Base-by-base conservation (phyloP, 495 filamentous ascomycete genomes). In the Annulohypoxylon nitens region DNA sequence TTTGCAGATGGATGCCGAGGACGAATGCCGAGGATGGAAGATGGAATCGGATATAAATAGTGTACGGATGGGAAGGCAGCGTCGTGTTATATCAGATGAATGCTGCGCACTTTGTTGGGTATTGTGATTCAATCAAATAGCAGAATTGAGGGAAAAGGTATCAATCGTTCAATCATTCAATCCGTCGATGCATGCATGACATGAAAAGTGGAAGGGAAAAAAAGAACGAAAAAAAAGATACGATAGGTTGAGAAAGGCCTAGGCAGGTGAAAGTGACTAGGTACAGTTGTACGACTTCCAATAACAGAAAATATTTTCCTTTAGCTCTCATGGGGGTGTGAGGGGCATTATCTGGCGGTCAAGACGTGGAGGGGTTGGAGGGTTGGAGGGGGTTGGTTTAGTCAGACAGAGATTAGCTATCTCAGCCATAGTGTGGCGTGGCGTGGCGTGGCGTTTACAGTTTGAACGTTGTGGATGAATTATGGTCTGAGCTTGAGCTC, bases 141-240 rank as follows among this genome's bases (percentile, higher is more conserved):
- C 67, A 67, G 63, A 74, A 67, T 70, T 74, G 59, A 61, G 12
- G 59, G 34, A 3, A 47, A n/a, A 51, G 33, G 59, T 64, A 67
- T 64, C 45, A 57, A 48, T 75, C 62, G 57, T 57, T 74, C 67
- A 75, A 34, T 70, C 55, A 66, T 36, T 70, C 67, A 71, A 23
- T 67, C 64, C 61, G 47, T 66, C 34, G 36, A 61, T 61, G 72
- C 72, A 75, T 75, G 72, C 72, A 75, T 67, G 54, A 71, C 64
- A 75, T 71, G 58, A 39, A 57, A 64, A 37, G 45, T 43, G 54
- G 57, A 63, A 47, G 60, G 26, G 37, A 23, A n/a, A 58, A 75
- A 75, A 71, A 45, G 39, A 67, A 70, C 66, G 71, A 70, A 36
- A 69, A 69, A 64, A 75, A 75, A 71, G 53, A 33, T 74, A 70